Evolutionary conservation across 345 rosid species (phyloP), one percentile per base, ranked within the genome.

Genomic region (Laguncularia racemosa): DNA sequence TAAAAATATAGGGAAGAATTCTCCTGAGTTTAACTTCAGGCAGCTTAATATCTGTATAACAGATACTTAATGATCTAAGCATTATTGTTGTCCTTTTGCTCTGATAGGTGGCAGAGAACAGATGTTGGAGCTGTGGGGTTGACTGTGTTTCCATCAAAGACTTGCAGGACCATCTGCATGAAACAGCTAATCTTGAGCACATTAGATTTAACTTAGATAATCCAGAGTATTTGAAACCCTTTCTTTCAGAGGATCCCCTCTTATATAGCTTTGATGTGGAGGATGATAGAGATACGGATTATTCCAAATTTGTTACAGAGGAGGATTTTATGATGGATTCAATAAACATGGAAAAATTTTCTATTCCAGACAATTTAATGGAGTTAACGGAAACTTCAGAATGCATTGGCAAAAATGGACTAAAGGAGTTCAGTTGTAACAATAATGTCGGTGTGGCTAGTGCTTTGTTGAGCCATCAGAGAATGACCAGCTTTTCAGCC

Each of bases 241-340:
- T 85, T 69, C 74, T 72, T 75, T 78, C 71, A 67, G 85, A 93
- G 66, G 99, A 89, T 79, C 58, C 90, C 14, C 90, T 93, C 56
- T 63, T 93, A 60, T 87, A 83, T 71, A 82, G 91, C 65, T 89
- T 89, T 49, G 71, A 56, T 12, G 97, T 81, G 55, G 96, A 78
- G 46, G 96, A 81, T 53, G 95, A 77, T 48, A 84, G 66, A 19
- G 98, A 81, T 67, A 84, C 80, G 52, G 88, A 82, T 43, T 61
- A 38, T 45, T 57, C 62, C 23, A 52, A 59, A 20, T 59, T 67
- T 1, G 59, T 78, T 51, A 83, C 83, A 63, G 71, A 71, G 63
- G 87, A 77, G 64, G 83, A 73, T 43, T 18, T 72, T 54, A 44
- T 75, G 63, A 80, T 21, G 68, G 80, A 86, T 58, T 71, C 83